Base-by-base conservation (phyloP, 1,284 basidiomycete species). In the Meira miltonrushii region DNA sequence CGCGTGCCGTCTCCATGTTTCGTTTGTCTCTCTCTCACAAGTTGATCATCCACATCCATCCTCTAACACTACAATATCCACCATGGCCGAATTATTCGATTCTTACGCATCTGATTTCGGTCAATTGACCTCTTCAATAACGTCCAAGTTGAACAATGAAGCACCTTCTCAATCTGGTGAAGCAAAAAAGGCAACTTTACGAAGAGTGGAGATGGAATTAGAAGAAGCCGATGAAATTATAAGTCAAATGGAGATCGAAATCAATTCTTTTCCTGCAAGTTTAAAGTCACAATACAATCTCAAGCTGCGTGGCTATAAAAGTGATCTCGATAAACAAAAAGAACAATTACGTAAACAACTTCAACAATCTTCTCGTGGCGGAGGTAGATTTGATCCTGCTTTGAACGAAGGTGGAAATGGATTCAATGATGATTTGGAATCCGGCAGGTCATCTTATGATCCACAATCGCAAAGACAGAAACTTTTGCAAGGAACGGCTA, bases 161-260 rank as follows among this genome's bases (percentile, higher is more conserved):
- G 47, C 63, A 21, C 58, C 58, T 25, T 60, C 64, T 12, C 64
- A 66, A 33, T 64, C 59, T 49, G 71, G 65, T 43, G 92, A 97
- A 75, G 86, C 90, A 65, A 85, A 88, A 55, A 92, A 90, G 79
- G 84, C 90, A 0, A 83, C 88, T 2, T 80, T 97, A 65, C 83
- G 93, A 65, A 83, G 90, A 62, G 89, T 91, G 19, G 90, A 94
- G 75, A 91, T 93, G 84, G 94, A 98, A 78, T 82, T 96, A 2
- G 95, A 98, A 75, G 95, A 99, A 80, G 94, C 93, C 0, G 93
- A 97, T 71, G 95, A 99, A 82, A 92, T 97, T 38, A 63, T 75
- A 10, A 91, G 90, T 39, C 95, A 99, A 84, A 97, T 99, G 94
- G 93, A 97, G 80, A 89, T 98, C 63, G 95, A 99, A 81, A 87